Percentiles rank a stretch among this genome's conserved stretches.
Evolutionary conservation across 2,329 filamentous ascomycete species (phyloP).

Genomic region (Myriosclerotinia duriaeana): DNA sequence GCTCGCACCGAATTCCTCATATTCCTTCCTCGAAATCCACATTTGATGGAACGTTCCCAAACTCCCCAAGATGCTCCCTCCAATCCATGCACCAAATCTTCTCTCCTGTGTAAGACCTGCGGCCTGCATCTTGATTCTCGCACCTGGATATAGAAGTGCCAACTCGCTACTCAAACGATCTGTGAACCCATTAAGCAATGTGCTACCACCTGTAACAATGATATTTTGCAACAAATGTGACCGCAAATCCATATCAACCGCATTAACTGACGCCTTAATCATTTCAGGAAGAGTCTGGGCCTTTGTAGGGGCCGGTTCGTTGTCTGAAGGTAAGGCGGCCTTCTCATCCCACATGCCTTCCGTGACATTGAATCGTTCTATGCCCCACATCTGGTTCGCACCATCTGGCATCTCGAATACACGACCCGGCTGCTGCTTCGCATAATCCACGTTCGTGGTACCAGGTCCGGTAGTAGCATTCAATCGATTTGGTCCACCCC

Average conservation of each 20-base stretch:
- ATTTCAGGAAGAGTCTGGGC: constrained; percentile 81
- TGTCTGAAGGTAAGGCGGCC: constrained; percentile 59
- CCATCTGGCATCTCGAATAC: constrained; percentile 98
- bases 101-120: constrained; percentile 84
- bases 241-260: constrained; percentile 85
- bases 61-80: constrained; percentile 91
- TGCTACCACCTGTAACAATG: constrained; percentile 86
- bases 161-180: constrained; percentile 87
- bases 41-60: constrained; percentile 98
- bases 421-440: constrained; percentile 70
- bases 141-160: constrained; percentile 75
- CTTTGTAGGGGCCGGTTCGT: constrained; percentile 55
- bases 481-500: constrained; percentile 76
- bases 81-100: constrained; percentile 92
- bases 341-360: constrained; percentile 91
- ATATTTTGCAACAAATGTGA: constrained; percentile 83
- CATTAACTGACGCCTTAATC: constrained; percentile 72
- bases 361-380: constrained; percentile 79
- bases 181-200: constrained; percentile 85
- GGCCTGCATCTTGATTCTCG: constrained; percentile 84
- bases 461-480: constrained; percentile 50
- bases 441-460: constrained; percentile 69
- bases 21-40: constrained; percentile 98
- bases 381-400: constrained; percentile 90
- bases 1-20: constrained; percentile 86